These are phyloP conservation scores for Xylaria acuta DNA, from an alignment of 495 filamentous ascomycete species.

Conservation along the genomic window DNA sequence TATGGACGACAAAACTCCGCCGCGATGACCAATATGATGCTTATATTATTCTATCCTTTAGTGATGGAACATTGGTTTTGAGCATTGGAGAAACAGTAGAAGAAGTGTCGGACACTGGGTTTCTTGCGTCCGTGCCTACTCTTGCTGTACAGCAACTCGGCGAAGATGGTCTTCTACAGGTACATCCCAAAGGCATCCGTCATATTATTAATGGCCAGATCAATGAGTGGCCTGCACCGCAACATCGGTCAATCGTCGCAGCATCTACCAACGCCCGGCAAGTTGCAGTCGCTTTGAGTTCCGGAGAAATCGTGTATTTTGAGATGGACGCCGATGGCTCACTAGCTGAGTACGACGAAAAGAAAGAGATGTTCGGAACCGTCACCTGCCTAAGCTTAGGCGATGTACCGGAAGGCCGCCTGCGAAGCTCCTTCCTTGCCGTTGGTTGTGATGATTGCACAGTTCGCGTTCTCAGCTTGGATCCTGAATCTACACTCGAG, in stretches of 20 bases:
- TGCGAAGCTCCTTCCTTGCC: slow-evolving; percentile 86
- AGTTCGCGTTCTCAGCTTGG: slow-evolving; percentile 87
- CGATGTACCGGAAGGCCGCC: slow-evolving; percentile 87
- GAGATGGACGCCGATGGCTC: slow-evolving; percentile 93
- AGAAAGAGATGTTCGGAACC: slow-evolving; percentile 93
- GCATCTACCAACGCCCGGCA: slow-evolving; percentile 93
- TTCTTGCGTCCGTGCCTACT: slow-evolving; percentile 84
- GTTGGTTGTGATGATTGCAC: slow-evolving; percentile 97
- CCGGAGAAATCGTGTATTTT: slow-evolving; percentile 96
- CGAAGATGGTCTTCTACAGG: slow-evolving; percentile 89
- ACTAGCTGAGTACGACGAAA: slow-evolving; percentile 93
- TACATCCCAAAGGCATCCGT: slow-evolving; percentile 92
- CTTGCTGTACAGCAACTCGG: slow-evolving; percentile 93
- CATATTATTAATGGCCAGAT: slow-evolving; percentile 85
- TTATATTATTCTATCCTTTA: slow-evolving; percentile 72
- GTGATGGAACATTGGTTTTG: slow-evolving; percentile 79
- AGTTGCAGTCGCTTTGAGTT: slow-evolving; percentile 90
- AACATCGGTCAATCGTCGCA: slow-evolving; percentile 94
- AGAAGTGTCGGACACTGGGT: slow-evolving; percentile 91
- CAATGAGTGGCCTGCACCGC: slow-evolving; percentile 93
- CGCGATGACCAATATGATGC: slow-evolving; percentile 83
- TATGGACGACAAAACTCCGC: slow-evolving; percentile 95
- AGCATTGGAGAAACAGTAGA: slow-evolving; percentile 97
- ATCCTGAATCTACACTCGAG: slow-evolving; percentile 87
- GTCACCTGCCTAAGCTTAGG: slow-evolving; percentile 92